A percentile compares a stretch with the other conserved stretches of the same genome.
phyloP scores from a whole-genome alignment of 73 alveolate genomes.

The Paramecium pentaurelia region DNA sequence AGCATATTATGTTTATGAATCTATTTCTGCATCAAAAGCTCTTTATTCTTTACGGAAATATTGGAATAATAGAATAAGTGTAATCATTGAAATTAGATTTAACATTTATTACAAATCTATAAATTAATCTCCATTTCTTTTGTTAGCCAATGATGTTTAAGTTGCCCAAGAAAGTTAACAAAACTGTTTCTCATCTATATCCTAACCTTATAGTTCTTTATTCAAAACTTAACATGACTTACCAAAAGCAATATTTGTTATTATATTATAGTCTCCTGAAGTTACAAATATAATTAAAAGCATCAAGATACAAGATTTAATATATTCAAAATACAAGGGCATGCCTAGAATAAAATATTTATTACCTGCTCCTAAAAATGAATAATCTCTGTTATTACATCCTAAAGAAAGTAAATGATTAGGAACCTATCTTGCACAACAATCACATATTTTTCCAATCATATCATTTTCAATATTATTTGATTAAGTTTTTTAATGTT shows the following conservation, averaged over 20 bases:
- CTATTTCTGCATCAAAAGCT: background rate
- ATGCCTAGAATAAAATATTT: background rate
- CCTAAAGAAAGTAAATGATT: background rate
- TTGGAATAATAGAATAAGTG: background rate
- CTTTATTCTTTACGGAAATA: slow-evolving; percentile 30
- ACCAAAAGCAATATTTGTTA: slow-evolving; percentile 24
- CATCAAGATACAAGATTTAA: slow-evolving; percentile 4
- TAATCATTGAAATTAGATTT: background rate
- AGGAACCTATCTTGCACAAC: slow-evolving; percentile 35
- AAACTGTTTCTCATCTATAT: background rate
- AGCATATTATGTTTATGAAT: background rate
- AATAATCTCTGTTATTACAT: background rate
- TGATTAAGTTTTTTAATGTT: background rate
- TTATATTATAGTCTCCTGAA: slow-evolving; percentile 39
- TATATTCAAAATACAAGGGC: slow-evolving; percentile 35
- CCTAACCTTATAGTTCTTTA: background rate
- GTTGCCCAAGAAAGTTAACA: slow-evolving; percentile 20
- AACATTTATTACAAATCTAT: slow-evolving; percentile 18
- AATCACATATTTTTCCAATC: slow-evolving; percentile 13
- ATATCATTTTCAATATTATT: background rate
- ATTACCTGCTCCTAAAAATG: slow-evolving; percentile 37
- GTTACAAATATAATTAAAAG: slow-evolving; percentile 22
- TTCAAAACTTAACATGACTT: background rate
- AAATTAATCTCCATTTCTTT: background rate
- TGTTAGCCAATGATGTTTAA: background rate